Percentiles rank a stretch among this genome's conserved stretches.
Conservation (phyloP, 768 basidiomycete species). For the Leucogyrophana mollusca region DNA sequence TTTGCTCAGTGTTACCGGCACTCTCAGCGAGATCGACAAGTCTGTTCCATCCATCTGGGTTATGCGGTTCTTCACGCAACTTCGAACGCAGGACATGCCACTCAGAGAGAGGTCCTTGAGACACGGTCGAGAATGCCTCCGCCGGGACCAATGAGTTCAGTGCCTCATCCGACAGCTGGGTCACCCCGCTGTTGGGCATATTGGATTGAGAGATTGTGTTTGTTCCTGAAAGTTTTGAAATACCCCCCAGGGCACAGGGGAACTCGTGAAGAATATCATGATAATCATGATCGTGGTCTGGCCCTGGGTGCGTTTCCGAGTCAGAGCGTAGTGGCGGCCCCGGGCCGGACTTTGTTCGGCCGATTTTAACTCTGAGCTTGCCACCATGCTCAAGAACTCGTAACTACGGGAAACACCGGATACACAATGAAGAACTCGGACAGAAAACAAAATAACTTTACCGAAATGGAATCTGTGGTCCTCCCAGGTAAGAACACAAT, state of each 20-base stretch:
- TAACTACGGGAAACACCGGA: no score
- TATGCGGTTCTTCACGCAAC: constrained; percentile 65
- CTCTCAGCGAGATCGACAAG: constrained; percentile 77
- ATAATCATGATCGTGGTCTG: no score
- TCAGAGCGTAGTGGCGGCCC: no score
- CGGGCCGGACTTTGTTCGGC: no score
- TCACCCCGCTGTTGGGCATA: constrained; percentile 24
- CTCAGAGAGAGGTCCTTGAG: constrained; percentile 51
- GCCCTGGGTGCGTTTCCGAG: no score
- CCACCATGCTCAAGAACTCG: no score
- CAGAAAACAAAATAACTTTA: no score
- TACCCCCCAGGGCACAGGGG: constrained; percentile 33
- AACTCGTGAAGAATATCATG: no score
- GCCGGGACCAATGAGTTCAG: constrained; percentile 32
- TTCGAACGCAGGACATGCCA: constrained; percentile 63
- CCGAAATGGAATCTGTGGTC: no score
- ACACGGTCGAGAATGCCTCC: constrained; percentile 17
- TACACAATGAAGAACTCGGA: no score
- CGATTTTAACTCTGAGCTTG: no score
- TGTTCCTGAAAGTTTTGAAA: constrained; percentile 28
- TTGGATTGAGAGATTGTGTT: constrained; percentile 25
- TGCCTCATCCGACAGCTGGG: constrained; percentile 37
- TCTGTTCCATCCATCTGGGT: constrained; percentile 77
- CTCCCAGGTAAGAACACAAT: no score
- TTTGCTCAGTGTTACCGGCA: constrained; percentile 74